These are phyloP conservation scores for Zygoascus biomembranicola DNA, from an alignment of 805 yeast genomes.

Conservation along the genomic window DNA sequence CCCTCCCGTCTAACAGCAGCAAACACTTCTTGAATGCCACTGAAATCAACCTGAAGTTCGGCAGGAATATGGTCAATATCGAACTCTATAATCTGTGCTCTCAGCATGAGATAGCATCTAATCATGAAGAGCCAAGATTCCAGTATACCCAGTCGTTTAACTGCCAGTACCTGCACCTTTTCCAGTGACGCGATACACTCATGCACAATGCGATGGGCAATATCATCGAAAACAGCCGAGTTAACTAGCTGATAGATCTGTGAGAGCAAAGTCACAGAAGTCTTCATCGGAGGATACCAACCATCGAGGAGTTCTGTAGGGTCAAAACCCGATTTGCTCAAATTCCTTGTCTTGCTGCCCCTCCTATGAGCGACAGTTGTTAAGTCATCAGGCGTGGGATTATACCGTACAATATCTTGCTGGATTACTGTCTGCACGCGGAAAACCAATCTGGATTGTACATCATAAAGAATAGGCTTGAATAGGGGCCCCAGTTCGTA, in stretches of 20 bases:
- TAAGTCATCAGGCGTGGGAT: slow-evolving; percentile 61
- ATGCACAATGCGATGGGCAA: slow-evolving; percentile 82
- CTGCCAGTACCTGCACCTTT: slow-evolving; percentile 41
- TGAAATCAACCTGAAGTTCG: slow-evolving; percentile 72
- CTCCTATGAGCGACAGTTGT: slow-evolving; percentile 38
- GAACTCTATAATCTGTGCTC: slow-evolving; percentile 61
- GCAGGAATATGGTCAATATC: slow-evolving; percentile 66
- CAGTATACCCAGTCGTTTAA: slow-evolving; percentile 38
- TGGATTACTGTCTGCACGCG: slow-evolving; percentile 69
- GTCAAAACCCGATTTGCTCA: slow-evolving; percentile 8
- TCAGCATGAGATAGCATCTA: slow-evolving; percentile 61
- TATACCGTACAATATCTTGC: slow-evolving; percentile 55
- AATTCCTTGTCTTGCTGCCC: slow-evolving; percentile 6
- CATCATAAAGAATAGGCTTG: slow-evolving; percentile 63
- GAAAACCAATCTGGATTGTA: slow-evolving; percentile 74
- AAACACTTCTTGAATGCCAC: slow-evolving; percentile 57
- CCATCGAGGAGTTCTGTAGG: slow-evolving; percentile 21
- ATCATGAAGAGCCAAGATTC: slow-evolving; percentile 63
- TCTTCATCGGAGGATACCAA: slow-evolving; percentile 64
- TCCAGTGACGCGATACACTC: slow-evolving; percentile 59
- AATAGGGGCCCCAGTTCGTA: slow-evolving; percentile 27
- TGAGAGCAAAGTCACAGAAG: slow-evolving; percentile 60
- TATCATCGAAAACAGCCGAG: slow-evolving; percentile 70
- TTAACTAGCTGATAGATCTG: slow-evolving; percentile 74
- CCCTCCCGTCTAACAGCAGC: slow-evolving; percentile 29